These are phyloP conservation scores for Boletales sp. DNA, from an alignment of 768 basidiomycete species.

Conservation along the genomic window DNA sequence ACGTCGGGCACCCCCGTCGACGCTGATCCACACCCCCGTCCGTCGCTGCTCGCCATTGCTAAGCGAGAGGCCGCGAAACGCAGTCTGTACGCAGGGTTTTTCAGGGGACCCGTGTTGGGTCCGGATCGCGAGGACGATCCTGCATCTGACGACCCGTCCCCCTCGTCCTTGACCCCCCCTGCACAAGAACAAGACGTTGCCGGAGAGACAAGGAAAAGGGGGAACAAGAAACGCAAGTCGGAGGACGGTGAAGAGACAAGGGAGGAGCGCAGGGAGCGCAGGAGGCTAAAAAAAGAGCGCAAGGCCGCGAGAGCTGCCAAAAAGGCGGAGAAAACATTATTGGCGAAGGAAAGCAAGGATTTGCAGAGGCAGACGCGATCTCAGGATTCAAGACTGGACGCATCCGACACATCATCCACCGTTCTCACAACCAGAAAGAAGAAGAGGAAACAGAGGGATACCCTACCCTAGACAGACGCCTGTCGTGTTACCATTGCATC, in stretches of 20 bases:
- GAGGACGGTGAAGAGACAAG: conserved; percentile 8
- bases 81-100: conserved; percentile 76
- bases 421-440: conserved; percentile 14
- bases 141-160: not conserved
- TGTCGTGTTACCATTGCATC: not conserved
- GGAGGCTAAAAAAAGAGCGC: conserved; percentile 22
- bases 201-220: not conserved
- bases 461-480: conserved; percentile 2
- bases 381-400: not conserved
- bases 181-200: not conserved
- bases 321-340: conserved; percentile 6
- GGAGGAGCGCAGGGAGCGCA: conserved; percentile 21
- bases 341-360: not conserved
- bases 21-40: conserved; percentile 17
- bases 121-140: conserved; percentile 31
- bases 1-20: conserved; percentile 43
- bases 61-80: conserved; percentile 77
- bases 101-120: conserved; percentile 68
- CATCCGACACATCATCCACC: no score
- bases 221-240: conserved; percentile 8
- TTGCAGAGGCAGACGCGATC: not conserved
- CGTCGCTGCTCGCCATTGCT: conserved; percentile 57
- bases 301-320: conserved; percentile 13
- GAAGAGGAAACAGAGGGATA: conserved; percentile 22
- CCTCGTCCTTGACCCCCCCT: not conserved